phyloP scores from a whole-genome alignment of 352 stramenopile species.

The Globisporangium megalacanthum region DNA sequence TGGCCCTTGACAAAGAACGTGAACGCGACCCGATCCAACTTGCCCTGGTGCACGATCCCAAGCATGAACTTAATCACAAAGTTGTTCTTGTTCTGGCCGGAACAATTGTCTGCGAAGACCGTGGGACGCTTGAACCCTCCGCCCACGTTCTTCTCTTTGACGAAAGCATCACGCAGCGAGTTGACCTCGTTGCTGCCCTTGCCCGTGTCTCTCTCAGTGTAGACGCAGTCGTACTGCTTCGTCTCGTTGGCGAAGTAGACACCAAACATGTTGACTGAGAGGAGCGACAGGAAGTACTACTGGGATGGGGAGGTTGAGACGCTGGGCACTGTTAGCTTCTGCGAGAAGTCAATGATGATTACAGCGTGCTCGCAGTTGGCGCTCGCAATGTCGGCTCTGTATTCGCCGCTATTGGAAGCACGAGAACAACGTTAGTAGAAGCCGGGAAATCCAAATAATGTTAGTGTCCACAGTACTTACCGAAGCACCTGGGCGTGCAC shows the following conservation, averaged over 20 bases:
- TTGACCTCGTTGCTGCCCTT: constrained; percentile 2
- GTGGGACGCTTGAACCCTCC: too few relatives aligned
- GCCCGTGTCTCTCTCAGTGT: constrained; percentile 3
- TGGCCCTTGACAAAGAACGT: too few relatives aligned
- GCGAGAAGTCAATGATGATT: background rate
- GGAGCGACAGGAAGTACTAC: constrained; percentile 19
- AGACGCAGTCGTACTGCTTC: constrained; percentile 11
- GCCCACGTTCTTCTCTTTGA: too few relatives aligned
- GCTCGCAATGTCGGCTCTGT: background rate
- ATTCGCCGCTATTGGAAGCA: background rate
- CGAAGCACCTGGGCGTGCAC: background rate
- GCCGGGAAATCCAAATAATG: background rate
- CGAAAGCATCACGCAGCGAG: too few relatives aligned
- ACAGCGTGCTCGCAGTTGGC: background rate
- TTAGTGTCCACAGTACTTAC: too few relatives aligned
- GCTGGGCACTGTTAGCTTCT: constrained; percentile 7
- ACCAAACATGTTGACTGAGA: constrained; percentile 15
- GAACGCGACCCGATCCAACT: too few relatives aligned
- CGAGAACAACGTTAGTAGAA: too few relatives aligned
- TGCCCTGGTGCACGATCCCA: too few relatives aligned
- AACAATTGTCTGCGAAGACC: too few relatives aligned
- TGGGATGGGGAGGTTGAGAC: constrained; percentile 2
- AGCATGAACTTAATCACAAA: too few relatives aligned
- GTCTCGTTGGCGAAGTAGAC: constrained; percentile 11
- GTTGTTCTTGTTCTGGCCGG: too few relatives aligned